A percentile compares a stretch with the other conserved stretches of the same genome.
Evolutionary conservation across 2,329 filamentous ascomycete species (phyloP).

Genomic region (Endoconidiophora laricicola): DNA sequence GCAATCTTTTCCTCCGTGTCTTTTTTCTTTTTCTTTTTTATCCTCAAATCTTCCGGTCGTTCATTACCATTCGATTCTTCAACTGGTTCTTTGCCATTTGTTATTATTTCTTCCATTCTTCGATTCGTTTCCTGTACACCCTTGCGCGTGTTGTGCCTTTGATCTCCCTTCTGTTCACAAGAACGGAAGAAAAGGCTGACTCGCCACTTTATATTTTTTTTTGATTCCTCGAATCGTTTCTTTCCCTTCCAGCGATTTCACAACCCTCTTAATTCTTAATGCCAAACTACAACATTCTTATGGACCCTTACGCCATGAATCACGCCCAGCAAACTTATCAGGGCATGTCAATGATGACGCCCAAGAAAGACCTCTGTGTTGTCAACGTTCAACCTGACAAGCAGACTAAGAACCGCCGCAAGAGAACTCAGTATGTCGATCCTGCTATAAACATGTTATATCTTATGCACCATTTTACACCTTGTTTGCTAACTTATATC

Average conservation of each 20-base stretch:
- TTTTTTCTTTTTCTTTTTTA: neutral
- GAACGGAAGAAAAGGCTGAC: neutral
- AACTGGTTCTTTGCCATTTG: neutral
- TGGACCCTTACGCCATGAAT: slow-evolving; percentile 8
- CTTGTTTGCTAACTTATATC: slow-evolving; percentile 13
- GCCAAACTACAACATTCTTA: slow-evolving; percentile 11
- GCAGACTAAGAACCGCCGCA: slow-evolving; percentile 14
- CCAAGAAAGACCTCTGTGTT: slow-evolving; percentile 13
- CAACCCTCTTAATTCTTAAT: slow-evolving; percentile 11
- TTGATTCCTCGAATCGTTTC: neutral
- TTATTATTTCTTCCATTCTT: slow-evolving; percentile 9
- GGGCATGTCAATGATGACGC: slow-evolving; percentile 9
- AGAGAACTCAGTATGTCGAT: slow-evolving; percentile 13
- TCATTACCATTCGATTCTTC: slow-evolving; percentile 4
- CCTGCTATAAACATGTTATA: neutral
- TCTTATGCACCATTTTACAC: slow-evolving; percentile 2
- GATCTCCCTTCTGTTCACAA: neutral
- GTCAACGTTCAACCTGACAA: slow-evolving; percentile 14
- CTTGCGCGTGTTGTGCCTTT: neutral
- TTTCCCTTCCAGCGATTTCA: neutral
- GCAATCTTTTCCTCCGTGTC: neutral
- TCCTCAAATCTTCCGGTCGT: slow-evolving; percentile 1
- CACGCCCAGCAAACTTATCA: slow-evolving; percentile 5
- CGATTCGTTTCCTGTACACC: slow-evolving; percentile 1
- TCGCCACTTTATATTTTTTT: neutral